phyloP scores from a whole-genome alignment of 2,329 filamentous ascomycete genomes.

The Dactylellina leptospora region DNA sequence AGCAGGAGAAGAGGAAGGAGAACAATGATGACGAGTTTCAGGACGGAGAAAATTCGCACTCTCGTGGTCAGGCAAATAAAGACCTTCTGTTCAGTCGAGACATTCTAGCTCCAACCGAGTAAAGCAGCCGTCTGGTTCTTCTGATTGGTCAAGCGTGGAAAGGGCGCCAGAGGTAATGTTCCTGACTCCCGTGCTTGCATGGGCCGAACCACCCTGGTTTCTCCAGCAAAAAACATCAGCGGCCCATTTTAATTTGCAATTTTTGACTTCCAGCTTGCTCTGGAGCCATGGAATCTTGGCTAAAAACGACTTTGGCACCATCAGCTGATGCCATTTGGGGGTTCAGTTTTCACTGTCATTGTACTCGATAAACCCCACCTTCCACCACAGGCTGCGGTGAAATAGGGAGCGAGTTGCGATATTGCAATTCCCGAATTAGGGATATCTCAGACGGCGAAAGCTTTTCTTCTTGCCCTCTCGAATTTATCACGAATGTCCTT shows the following conservation, averaged over 20 bases:
- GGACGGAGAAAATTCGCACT: slow-evolving; percentile 38
- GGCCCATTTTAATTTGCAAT: slow-evolving; percentile 33
- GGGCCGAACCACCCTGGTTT: slow-evolving; percentile 43
- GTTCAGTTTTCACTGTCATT: background rate
- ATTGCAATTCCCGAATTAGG: slow-evolving; percentile 30
- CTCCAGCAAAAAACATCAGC: slow-evolving; percentile 35
- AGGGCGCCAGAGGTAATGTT: slow-evolving; percentile 51
- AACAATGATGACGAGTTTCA: slow-evolving; percentile 50
- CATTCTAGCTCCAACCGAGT: slow-evolving; percentile 47
- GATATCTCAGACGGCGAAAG: slow-evolving; percentile 18
- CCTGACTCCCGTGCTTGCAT: slow-evolving; percentile 54
- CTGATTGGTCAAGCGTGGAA: slow-evolving; percentile 39
- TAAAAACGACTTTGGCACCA: slow-evolving; percentile 9
- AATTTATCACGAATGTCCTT: slow-evolving; percentile 21
- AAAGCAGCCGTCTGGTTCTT: slow-evolving; percentile 28
- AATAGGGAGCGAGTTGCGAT: background rate
- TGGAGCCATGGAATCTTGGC: slow-evolving; percentile 18
- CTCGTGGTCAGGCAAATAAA: slow-evolving; percentile 28
- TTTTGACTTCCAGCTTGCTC: slow-evolving; percentile 20
- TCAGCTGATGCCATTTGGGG: slow-evolving; percentile 29
- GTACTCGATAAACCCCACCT: background rate
- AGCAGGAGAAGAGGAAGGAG: slow-evolving; percentile 31
- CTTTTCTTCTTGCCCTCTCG: slow-evolving; percentile 34
- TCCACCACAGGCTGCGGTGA: background rate
- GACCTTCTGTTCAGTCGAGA: slow-evolving; percentile 43